A percentile compares a stretch with the other conserved stretches of the same genome.
These are phyloP conservation scores for Clonostachys rhizophaga DNA, from an alignment of 2,329 filamentous ascomycete species.

Conservation along the genomic window DNA sequence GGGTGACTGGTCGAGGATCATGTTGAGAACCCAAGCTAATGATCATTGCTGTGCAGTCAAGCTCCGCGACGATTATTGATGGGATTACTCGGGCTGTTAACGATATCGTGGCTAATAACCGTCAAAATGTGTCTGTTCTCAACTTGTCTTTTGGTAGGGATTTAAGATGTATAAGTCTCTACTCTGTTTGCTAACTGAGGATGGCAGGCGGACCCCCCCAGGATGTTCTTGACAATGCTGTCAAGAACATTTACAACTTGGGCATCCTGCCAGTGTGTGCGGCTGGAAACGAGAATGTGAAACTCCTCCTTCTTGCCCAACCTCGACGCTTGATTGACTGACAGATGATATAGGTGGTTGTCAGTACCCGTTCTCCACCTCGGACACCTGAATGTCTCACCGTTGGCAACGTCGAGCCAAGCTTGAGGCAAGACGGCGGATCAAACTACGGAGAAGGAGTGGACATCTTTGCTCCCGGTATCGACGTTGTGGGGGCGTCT, in stretches of 20 bases:
- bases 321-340: too few relatives aligned
- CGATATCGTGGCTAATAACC: constrained; percentile 17
- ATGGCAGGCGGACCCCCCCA: constrained; percentile 9
- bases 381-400: not conserved
- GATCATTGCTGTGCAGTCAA: constrained; percentile 1
- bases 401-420: constrained; percentile 4
- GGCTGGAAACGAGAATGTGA: constrained; percentile 9
- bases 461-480: constrained; percentile 10
- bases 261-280: constrained; percentile 29
- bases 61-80: constrained; percentile 9
- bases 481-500: constrained; percentile 15
- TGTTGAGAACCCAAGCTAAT: not conserved
- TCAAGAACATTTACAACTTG: too few relatives aligned
- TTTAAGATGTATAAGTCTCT: too few relatives aligned
- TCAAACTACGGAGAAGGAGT: constrained; percentile 35
- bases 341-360: too few relatives aligned
- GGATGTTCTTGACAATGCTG: constrained; percentile 6
- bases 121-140: constrained; percentile 25
- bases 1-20: too few relatives aligned
- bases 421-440: constrained; percentile 14
- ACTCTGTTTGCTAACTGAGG: not conserved
- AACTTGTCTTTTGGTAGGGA: constrained; percentile 31
- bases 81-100: constrained; percentile 23
- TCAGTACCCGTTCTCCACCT: too few relatives aligned
- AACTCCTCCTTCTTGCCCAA: not conserved